A percentile compares a stretch with the other conserved stretches of the same genome.
Conservation (phyloP, 352 stramenopile species). For the Globisporangium alternatum region DNA sequence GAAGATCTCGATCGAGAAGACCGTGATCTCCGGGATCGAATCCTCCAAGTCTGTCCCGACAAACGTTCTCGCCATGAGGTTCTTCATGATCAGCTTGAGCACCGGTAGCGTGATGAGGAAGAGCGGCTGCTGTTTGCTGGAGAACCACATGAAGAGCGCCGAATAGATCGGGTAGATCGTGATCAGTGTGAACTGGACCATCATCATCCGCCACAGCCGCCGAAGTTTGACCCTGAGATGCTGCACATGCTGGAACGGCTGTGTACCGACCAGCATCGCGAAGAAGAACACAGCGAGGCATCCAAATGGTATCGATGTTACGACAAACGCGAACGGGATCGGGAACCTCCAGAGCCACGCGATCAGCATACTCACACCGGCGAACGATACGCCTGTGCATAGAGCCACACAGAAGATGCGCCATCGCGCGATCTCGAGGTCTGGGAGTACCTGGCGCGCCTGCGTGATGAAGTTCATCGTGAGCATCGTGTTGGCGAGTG, state of each 20-base stretch:
- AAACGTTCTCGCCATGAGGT: constrained; percentile 19
- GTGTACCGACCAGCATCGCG: constrained; percentile 13
- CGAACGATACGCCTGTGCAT: constrained; percentile 14
- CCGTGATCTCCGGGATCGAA: constrained; percentile 30
- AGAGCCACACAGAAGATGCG: constrained; percentile 6
- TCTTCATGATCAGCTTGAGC: constrained; percentile 26
- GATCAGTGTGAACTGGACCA: constrained; percentile 9
- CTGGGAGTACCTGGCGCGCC: constrained; percentile 16
- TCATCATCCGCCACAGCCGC: constrained; percentile 13
- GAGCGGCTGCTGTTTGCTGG: not conserved
- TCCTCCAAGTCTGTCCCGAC: constrained; percentile 29
- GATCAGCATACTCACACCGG: constrained; percentile 17
- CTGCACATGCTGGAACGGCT: constrained; percentile 16
- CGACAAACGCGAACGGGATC: constrained; percentile 27
- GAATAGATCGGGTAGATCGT: constrained; percentile 21
- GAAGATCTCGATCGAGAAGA: constrained; percentile 46
- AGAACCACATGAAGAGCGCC: constrained; percentile 24
- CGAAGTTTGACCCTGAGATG: constrained; percentile 16
- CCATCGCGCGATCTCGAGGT: constrained; percentile 10
- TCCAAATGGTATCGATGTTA: constrained; percentile 19
- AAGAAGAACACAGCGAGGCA: constrained; percentile 21
- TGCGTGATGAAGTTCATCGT: constrained; percentile 16
- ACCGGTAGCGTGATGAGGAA: constrained; percentile 17
- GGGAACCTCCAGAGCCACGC: constrained; percentile 26
- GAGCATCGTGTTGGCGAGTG: constrained; percentile 16